Conservation (phyloP, 305 asterid species). For the Nicotiana rustica region DNA sequence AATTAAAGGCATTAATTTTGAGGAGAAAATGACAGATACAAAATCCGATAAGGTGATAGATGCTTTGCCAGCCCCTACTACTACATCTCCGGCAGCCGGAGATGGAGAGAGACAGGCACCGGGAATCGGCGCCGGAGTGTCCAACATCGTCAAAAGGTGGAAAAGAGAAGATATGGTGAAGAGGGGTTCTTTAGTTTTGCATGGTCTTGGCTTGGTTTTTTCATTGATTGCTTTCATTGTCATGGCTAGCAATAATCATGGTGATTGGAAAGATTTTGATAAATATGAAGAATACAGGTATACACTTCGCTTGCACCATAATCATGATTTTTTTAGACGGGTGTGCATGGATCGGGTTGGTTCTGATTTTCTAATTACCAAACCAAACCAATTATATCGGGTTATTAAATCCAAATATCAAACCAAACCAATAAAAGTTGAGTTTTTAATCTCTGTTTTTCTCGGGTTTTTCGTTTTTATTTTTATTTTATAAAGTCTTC, state of each 20-base stretch:
- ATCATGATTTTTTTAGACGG: neutral
- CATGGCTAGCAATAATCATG: slow-evolving; percentile 74
- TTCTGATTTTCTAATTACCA: too few relatives aligned
- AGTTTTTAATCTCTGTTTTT: too few relatives aligned
- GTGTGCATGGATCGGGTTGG: too few relatives aligned
- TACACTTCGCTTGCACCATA: neutral
- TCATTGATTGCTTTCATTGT: slow-evolving; percentile 74
- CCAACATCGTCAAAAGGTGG: slow-evolving; percentile 61
- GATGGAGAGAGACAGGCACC: slow-evolving; percentile 58
- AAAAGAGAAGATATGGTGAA: slow-evolving; percentile 64
- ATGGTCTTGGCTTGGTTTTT: slow-evolving; percentile 55
- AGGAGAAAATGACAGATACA: slow-evolving; percentile 41
- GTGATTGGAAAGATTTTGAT: slow-evolving; percentile 69
- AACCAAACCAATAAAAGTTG: too few relatives aligned
- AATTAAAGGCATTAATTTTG: neutral
- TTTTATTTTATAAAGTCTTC: too few relatives aligned
- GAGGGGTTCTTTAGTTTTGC: slow-evolving; percentile 51
- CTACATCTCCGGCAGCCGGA: slow-evolving; percentile 41
- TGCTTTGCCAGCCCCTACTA: slow-evolving; percentile 8
- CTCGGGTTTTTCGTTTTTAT: too few relatives aligned
- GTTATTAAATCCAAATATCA: too few relatives aligned
- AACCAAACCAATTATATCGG: too few relatives aligned
- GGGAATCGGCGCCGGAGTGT: slow-evolving; percentile 48
- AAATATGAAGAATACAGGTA: slow-evolving; percentile 71
- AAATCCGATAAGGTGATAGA: neutral